Evolutionary conservation across 2,329 filamentous ascomycete genomes (phyloP).

Genomic region (Colletotrichum viniferum): DNA sequence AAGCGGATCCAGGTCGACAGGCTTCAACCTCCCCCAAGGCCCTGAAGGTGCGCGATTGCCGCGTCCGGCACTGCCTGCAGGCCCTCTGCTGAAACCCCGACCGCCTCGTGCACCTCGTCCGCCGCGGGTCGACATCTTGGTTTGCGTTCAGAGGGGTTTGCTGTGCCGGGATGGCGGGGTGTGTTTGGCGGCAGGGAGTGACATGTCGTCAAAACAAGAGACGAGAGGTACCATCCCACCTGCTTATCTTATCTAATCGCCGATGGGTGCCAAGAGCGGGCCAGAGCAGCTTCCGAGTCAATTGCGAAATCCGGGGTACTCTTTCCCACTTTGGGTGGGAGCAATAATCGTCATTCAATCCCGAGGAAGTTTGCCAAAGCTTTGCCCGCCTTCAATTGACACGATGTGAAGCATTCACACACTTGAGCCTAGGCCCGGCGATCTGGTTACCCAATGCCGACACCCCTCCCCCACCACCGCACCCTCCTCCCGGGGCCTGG

Average conservation of each 20-base stretch:
- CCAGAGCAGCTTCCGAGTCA: background rate
- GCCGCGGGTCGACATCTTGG: slow-evolving; percentile 11
- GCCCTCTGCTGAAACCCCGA: background rate
- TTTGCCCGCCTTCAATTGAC: rapidly evolving
- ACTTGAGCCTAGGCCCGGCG: background rate
- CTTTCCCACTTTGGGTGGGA: background rate
- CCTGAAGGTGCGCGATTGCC: slow-evolving; percentile 46
- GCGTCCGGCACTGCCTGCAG: slow-evolving; percentile 14
- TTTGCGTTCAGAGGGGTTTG: background rate
- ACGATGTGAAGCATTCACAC: background rate
- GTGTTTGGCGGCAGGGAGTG: background rate
- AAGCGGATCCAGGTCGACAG: slow-evolving; percentile 75
- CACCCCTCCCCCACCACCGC: slow-evolving; percentile 2
- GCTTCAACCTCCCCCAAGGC: slow-evolving; percentile 75
- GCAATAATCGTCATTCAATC: rapidly evolving
- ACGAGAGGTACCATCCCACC: slow-evolving; percentile 10
- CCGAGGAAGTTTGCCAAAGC: background rate
- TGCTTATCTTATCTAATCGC: slow-evolving; percentile 21
- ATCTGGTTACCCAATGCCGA: background rate
- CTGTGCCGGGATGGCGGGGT: background rate
- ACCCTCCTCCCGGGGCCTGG: background rate
- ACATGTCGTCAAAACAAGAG: slow-evolving; percentile 20
- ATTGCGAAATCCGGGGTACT: background rate
- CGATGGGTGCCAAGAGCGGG: slow-evolving; percentile 3
- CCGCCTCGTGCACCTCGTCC: slow-evolving; percentile 6